Conservation (phyloP, 192 early-diverging fungal genomes). For the Backusella sp. region DNA sequence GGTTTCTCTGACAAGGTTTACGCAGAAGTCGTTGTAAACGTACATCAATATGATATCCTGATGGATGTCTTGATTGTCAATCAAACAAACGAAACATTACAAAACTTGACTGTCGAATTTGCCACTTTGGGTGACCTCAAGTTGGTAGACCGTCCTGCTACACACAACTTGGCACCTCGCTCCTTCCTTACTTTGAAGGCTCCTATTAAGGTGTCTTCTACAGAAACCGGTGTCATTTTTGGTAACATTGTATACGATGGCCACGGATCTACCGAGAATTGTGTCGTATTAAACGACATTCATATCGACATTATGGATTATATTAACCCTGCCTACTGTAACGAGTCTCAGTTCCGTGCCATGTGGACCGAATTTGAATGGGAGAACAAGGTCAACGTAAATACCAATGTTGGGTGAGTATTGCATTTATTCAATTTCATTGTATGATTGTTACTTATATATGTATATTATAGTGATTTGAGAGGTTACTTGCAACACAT, state of each 20-base stretch:
- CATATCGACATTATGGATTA: slow-evolving; percentile 99
- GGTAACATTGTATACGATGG: slow-evolving; percentile 99
- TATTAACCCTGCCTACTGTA: slow-evolving; percentile 90
- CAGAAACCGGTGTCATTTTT: slow-evolving; percentile 97
- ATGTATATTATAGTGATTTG: slow-evolving; percentile 60
- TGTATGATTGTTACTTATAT: background rate
- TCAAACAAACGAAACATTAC: slow-evolving; percentile 91
- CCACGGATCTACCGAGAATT: slow-evolving; percentile 88
- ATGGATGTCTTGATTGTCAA: slow-evolving; percentile 96
- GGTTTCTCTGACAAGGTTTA: slow-evolving; percentile 99
- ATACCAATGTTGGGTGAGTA: slow-evolving; percentile 84
- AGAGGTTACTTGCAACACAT: slow-evolving; percentile 89
- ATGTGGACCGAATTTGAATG: slow-evolving; percentile 99
- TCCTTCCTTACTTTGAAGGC: slow-evolving; percentile 96
- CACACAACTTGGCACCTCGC: slow-evolving; percentile 86
- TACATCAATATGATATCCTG: slow-evolving; percentile 97
- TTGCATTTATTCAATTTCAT: background rate
- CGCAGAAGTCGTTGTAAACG: slow-evolving; percentile 95
- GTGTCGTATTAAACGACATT: slow-evolving; percentile 95
- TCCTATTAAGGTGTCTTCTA: slow-evolving; percentile 97
- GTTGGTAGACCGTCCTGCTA: slow-evolving; percentile 89
- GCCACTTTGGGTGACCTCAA: slow-evolving; percentile 98
- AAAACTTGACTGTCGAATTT: slow-evolving; percentile 97
- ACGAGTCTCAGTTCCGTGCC: slow-evolving; percentile 91
- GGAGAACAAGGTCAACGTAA: slow-evolving; percentile 99